Evolutionary conservation across 1,284 basidiomycete species (phyloP).

Genomic region (Fomes fomentarius): DNA sequence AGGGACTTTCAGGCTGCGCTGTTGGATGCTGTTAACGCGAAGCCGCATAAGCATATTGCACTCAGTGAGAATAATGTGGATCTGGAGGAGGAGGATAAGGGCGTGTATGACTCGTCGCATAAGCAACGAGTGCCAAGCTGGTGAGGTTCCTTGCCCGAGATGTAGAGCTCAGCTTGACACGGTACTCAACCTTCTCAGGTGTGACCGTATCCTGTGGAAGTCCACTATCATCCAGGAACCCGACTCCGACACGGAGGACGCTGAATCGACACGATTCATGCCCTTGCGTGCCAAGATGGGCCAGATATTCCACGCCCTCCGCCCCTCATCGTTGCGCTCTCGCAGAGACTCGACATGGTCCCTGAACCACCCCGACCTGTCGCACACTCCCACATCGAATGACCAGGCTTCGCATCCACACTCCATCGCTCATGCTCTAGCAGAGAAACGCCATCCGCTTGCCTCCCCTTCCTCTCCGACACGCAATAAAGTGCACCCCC

Average conservation of each 20-base stretch:
- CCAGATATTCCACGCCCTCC: constrained; percentile 58
- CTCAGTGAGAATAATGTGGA: constrained; percentile 41
- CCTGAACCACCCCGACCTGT: constrained; percentile 17
- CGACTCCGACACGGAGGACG: constrained; percentile 40
- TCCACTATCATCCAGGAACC: constrained; percentile 58
- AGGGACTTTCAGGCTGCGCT: constrained; percentile 20
- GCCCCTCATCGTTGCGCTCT: constrained; percentile 47
- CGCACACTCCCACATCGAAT: constrained; percentile 1
- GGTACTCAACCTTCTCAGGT: constrained; percentile 53
- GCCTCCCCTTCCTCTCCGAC: constrained; percentile 8
- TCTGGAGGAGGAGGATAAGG: constrained; percentile 49
- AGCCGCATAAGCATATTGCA: constrained; percentile 22
- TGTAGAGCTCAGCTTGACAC: constrained; percentile 4
- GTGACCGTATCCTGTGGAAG: constrained; percentile 81
- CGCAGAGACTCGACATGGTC: constrained; percentile 43
- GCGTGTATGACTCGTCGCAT: constrained; percentile 76
- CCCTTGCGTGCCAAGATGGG: constrained; percentile 49
- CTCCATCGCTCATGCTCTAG: background rate
- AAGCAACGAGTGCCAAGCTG: constrained; percentile 85
- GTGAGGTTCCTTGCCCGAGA: constrained; percentile 38
- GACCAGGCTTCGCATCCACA: background rate
- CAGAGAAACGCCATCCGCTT: constrained; percentile 4
- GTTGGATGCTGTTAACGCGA: constrained; percentile 17
- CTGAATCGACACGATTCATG: constrained; percentile 32
- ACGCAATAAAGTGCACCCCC: background rate